Conservation (phyloP, 371 early-diverging fungal genomes). For the Smittium culicis region DNA sequence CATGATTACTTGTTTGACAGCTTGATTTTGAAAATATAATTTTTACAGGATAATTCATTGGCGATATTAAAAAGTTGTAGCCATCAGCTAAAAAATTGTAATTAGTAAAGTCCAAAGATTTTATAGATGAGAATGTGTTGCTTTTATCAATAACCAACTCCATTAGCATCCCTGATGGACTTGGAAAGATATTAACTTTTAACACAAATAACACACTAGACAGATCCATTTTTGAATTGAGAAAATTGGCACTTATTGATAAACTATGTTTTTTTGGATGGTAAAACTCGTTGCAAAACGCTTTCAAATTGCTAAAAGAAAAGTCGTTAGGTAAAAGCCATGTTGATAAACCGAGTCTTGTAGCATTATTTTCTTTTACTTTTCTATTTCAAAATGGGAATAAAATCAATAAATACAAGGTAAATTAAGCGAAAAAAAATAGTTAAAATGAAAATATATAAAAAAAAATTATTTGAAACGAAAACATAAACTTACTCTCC, state of each 20-base stretch:
- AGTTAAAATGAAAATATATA: not conserved
- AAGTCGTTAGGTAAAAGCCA: not conserved
- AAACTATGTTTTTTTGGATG: not conserved
- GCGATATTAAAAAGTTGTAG: not conserved
- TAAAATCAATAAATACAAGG: no score
- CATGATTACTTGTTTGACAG: not conserved
- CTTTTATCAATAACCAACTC: not conserved
- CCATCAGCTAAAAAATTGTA: not conserved
- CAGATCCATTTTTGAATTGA: not conserved
- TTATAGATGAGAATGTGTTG: not conserved
- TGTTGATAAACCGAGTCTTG: not conserved
- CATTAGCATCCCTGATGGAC: not conserved
- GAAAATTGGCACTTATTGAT: not conserved
- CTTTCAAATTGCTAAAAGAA: not conserved
- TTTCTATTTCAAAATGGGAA: no score
- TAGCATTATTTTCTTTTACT: not conserved
- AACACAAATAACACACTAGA: not conserved
- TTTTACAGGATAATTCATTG: not conserved
- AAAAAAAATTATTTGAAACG: not conserved
- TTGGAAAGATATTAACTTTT: not conserved
- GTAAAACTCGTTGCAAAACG: not conserved
- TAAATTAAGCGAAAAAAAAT: not conserved
- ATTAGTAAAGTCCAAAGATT: not conserved
- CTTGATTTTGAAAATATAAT: not conserved
- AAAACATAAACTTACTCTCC: not conserved